Evolutionary conservation across 2,329 filamentous ascomycete genomes (phyloP), one percentile per base, ranked within the genome.

Genomic region (Aureobasidium leucospermi): DNA sequence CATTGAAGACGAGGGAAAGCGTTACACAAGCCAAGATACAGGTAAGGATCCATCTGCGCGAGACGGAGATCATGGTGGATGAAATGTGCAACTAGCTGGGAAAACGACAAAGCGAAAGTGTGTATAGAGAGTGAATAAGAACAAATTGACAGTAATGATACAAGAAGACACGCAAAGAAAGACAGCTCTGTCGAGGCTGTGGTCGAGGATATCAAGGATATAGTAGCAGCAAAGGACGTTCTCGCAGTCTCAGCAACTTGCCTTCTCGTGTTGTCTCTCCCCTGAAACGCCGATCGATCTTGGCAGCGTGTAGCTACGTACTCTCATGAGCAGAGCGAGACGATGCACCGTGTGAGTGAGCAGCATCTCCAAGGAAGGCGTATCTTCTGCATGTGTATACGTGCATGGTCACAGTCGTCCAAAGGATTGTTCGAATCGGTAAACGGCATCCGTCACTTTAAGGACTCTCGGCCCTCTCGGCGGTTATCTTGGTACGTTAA

Each of bases 11-110:
- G 38, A 61, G 43, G 31, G 46, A 56, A 28, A 61, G n/a, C n/a
- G 56, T 58, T 23, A 62, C 16, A 43, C 61, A 51, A 15, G 51
- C 43, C 19, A 63, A 9, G n/a, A 61, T 49, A 28, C 45, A 61
- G 59, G 53, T 45, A 51, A 45, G 34, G n/a, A 58, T 51, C 51
- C 45, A 61, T 57, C 59, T 39, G 32, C 59, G 59, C 5, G 52
- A 56, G 46, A 61, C 60, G 29, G 59, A 36, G 31, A 51, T 41
- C 38, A 57, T 51, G 38, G 32, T 48, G 34, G 19, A 41, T 28
- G 11, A 36, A 6, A 4, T 43, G 16, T 10, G 8, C 16, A 13
- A 3, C 10, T 13, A 19, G 29, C 16, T 13, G 11, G 46, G 7
- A 46, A 36, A n/a, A n/a, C 41, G n/a, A 43, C 36, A 53, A 39